These are phyloP conservation scores for Puccinia horiana DNA, from an alignment of 1,284 basidiomycete species.

Conservation along the genomic window DNA sequence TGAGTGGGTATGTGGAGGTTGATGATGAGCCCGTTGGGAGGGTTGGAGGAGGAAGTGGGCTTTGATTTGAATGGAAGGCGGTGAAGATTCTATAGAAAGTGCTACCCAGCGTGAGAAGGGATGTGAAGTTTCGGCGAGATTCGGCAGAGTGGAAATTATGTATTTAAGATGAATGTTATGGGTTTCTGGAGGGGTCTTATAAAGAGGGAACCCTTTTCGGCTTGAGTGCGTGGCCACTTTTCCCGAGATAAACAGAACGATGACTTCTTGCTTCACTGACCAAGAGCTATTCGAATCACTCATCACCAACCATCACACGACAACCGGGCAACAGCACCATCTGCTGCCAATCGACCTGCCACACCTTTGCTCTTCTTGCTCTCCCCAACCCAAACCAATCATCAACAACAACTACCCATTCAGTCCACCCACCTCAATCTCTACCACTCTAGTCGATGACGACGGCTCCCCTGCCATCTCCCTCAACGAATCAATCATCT, in stretches of 20 bases:
- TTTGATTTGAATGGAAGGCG: no score
- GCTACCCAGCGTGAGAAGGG: no score
- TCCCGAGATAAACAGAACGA: neutral
- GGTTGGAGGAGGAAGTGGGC: no score
- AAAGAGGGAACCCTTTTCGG: no score
- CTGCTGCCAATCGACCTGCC: neutral
- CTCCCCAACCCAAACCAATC: conserved; percentile 4
- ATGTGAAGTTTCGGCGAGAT: neutral
- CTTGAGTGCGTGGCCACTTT: neutral
- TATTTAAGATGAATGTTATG: no score
- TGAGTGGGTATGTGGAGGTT: no score
- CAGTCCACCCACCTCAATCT: conserved; percentile 15
- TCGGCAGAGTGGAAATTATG: neutral
- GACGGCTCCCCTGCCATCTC: conserved; percentile 3
- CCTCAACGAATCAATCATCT: neutral
- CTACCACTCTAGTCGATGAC: conserved; percentile 12
- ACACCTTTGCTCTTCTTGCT: neutral
- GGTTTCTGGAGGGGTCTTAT: neutral
- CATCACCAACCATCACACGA: neutral
- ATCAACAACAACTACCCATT: conserved; percentile 11
- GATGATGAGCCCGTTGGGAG: no score
- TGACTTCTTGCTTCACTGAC: conserved; percentile 13
- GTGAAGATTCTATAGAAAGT: no score
- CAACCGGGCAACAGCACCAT: neutral
- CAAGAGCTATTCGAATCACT: conserved; percentile 33